Conservation (phyloP, 2,329 filamentous ascomycete species). For the Aspergillus floridensis region DNA sequence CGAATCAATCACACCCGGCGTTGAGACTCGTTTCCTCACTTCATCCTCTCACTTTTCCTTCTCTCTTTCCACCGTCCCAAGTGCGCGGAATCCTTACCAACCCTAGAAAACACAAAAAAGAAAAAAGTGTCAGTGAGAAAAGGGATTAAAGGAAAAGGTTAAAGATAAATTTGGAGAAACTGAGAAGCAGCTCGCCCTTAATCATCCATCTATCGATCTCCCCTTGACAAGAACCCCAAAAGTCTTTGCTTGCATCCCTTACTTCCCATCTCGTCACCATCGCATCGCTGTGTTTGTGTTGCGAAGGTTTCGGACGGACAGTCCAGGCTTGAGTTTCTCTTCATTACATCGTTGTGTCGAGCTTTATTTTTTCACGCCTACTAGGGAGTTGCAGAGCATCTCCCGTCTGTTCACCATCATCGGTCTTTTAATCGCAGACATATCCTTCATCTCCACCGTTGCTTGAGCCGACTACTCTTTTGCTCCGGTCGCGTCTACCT, state of each 20-base stretch:
- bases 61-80: conserved; percentile 20
- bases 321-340: conserved; percentile 14
- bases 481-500: conserved; percentile 25
- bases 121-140: conserved; percentile 10
- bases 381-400: conserved; percentile 39
- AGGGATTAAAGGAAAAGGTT: conserved; percentile 4
- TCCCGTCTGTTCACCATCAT: conserved; percentile 22
- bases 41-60: conserved; percentile 10
- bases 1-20: conserved; percentile 11
- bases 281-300: conserved; percentile 9
- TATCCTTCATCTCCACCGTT: conserved; percentile 18
- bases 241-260: conserved; percentile 8
- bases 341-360: conserved; percentile 20
- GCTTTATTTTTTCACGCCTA: conserved; percentile 22
- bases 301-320: conserved; percentile 9
- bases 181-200: not conserved
- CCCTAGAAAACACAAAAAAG: conserved; percentile 16
- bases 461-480: conserved; percentile 20
- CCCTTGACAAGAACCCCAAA: conserved; percentile 14
- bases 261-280: conserved; percentile 10
- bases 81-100: conserved; percentile 20
- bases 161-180: conserved; percentile 10
- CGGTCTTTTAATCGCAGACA: conserved; percentile 19
- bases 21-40: conserved; percentile 26
- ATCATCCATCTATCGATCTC: not conserved